Conservation (phyloP, 768 basidiomycete species). For the Leccinum subgranulosum region DNA sequence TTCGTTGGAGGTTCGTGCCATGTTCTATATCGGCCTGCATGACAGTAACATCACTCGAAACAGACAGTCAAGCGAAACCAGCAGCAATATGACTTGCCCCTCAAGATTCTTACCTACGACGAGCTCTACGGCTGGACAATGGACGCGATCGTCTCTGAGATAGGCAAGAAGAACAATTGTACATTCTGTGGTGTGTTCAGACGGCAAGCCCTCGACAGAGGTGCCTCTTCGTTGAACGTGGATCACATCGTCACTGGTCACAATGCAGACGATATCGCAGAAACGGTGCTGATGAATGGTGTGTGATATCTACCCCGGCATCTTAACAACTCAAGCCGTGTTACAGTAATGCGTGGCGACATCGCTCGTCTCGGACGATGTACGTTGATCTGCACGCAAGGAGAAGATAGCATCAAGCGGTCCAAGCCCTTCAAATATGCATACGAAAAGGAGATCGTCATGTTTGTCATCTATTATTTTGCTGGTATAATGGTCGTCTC, state of each 20-base stretch:
- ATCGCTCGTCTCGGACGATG: conserved; percentile 92
- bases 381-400: conserved; percentile 91
- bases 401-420: conserved; percentile 93
- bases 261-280: conserved; percentile 98
- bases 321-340: background rate
- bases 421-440: conserved; percentile 99
- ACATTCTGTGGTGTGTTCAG: conserved; percentile 99
- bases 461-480: conserved; percentile 48
- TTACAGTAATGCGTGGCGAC: conserved; percentile 93
- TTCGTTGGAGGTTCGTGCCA: conserved; percentile 73
- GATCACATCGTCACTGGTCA: conserved; percentile 99
- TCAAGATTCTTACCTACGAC: conserved; percentile 94
- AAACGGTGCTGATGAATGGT: conserved; percentile 99
- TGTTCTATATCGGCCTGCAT: background rate
- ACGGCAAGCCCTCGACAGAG: conserved; percentile 93
- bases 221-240: conserved; percentile 82
- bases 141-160: conserved; percentile 92
- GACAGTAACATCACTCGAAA: background rate
- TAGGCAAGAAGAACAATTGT: conserved; percentile 97
- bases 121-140: conserved; percentile 99
- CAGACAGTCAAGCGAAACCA: conserved; percentile 98
- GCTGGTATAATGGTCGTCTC: conserved; percentile 8
- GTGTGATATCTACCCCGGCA: conserved; percentile 28
- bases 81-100: conserved; percentile 88
- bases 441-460: conserved; percentile 99